Evolutionary conservation across 2,329 filamentous ascomycete genomes (phyloP), one percentile per base, ranked within the genome.

Genomic region (Fusarium camptoceras): DNA sequence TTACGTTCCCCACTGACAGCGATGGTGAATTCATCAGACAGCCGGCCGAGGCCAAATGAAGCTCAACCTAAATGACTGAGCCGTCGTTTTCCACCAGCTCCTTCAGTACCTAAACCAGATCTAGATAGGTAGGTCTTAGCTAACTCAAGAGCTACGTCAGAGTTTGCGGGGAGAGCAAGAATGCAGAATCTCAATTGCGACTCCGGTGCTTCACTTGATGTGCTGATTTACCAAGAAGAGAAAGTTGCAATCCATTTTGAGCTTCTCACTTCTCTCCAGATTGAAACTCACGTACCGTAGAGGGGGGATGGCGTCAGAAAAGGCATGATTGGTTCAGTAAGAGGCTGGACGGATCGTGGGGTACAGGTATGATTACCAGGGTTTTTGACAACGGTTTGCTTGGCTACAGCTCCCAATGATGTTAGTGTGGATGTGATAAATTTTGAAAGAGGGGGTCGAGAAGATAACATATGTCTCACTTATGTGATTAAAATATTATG

Each of bases 41-140:
- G 62, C 60, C 46, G 55, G 49, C 43, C 48, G 31, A 63, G 47
- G 27, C 24, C 47, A 37, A 37, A 62, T 44, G 39, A n/a, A 62
- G 59, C 44, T 62, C 48, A 42, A 37, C 34, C 34, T 37, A 37
- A 64, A 42, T 10, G 25, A 37, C 43, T 67, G 53, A 62, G 55
- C 66, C 66, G 55, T 39, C 43, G 48, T 69, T 70, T 69, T 66
- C 66, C 66, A 68, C 34, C 51, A 49, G 54, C 42, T 55, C 10
- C 20, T 22, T n/a, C 22, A 53, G 34, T 24, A 53, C 49, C 49
- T 46, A 49, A 46, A 43, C 50, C 56, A 56, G 27, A 59, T 68
- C 22, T 25, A 59, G 49, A 41, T 64, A 68, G 46, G 49, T 53
- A 27, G 49, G n/a, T 41, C 12, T n/a, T 28, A 53, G 24, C 49